phyloP scores from a whole-genome alignment of 2,329 filamentous ascomycete species.

The Arthrocladium fulminans region DNA sequence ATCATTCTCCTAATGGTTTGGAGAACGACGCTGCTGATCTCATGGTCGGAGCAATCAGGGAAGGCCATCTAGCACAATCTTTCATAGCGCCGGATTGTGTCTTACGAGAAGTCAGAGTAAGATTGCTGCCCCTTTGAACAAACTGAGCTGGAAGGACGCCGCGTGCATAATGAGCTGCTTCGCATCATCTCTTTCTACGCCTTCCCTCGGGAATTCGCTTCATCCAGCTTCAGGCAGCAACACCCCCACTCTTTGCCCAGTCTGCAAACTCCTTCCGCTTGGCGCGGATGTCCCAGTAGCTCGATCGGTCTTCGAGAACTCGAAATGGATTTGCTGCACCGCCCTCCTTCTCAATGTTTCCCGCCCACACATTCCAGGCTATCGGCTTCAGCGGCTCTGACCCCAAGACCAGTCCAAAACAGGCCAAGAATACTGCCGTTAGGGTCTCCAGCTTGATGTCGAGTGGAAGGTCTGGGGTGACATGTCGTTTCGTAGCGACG shows the following conservation, averaged over 20 bases:
- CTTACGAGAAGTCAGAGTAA: too few relatives aligned
- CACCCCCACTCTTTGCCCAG: conserved; percentile 50
- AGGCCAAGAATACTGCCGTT: conserved; percentile 68
- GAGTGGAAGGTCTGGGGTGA: conserved; percentile 51
- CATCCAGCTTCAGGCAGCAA: conserved; percentile 8
- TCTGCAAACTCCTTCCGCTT: conserved; percentile 68
- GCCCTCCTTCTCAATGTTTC: conserved; percentile 59
- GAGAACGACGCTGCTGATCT: too few relatives aligned
- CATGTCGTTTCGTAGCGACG: conserved; percentile 37
- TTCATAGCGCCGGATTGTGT: too few relatives aligned
- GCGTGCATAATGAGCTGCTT: too few relatives aligned
- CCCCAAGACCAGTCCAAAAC: conserved; percentile 68
- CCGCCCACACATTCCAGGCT: conserved; percentile 70
- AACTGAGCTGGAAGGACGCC: too few relatives aligned
- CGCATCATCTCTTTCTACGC: too few relatives aligned
- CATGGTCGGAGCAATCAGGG: too few relatives aligned
- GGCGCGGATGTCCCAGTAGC: conserved; percentile 77
- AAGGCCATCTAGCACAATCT: too few relatives aligned
- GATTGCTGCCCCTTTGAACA: too few relatives aligned
- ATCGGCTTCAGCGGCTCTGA: conserved; percentile 76
- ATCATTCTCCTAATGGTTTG: too few relatives aligned
- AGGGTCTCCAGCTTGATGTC: conserved; percentile 87
- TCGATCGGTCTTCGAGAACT: conserved; percentile 66
- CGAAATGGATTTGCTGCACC: conserved; percentile 70
- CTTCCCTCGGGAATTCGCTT: too few relatives aligned